Conservation (phyloP, 2,329 filamentous ascomycete genomes). For the Ploettnerulaceae sp. region DNA sequence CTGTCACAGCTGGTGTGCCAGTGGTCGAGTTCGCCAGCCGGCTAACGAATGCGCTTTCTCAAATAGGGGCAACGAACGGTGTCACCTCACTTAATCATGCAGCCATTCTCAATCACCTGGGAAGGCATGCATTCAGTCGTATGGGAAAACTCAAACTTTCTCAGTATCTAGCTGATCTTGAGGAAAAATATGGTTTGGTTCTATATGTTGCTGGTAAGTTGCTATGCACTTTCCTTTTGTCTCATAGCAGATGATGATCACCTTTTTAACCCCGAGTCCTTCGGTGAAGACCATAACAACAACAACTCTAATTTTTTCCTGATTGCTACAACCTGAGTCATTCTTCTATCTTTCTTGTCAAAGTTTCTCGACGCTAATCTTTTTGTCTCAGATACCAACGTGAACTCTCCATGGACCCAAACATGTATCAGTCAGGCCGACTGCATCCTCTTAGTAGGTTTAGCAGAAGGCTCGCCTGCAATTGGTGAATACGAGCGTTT, state of each 20-base stretch:
- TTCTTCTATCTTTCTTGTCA: neutral
- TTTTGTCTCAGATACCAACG: constrained; percentile 68
- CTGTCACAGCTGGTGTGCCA: constrained; percentile 85
- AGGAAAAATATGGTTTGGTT: constrained; percentile 95
- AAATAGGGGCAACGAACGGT: constrained; percentile 84
- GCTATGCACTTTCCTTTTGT: constrained; percentile 13
- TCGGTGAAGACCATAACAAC: constrained; percentile 29
- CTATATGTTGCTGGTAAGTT: constrained; percentile 79
- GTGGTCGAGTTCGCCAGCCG: constrained; percentile 93
- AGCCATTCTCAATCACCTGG: constrained; percentile 89
- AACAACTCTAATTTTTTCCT: constrained; percentile 63
- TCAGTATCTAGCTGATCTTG: constrained; percentile 91
- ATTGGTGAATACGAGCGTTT: constrained; percentile 98
- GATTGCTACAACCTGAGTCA: constrained; percentile 33
- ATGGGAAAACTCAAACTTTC: constrained; percentile 96
- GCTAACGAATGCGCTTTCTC: constrained; percentile 78
- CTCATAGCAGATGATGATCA: constrained; percentile 40
- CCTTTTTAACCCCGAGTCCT: constrained; percentile 25
- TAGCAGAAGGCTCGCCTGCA: constrained; percentile 82
- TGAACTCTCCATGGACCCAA: constrained; percentile 97
- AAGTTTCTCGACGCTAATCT: constrained; percentile 22
- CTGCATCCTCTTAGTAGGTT: constrained; percentile 85
- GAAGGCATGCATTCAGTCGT: constrained; percentile 91
- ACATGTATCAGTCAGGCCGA: constrained; percentile 97
- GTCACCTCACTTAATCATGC: constrained; percentile 91